A percentile compares a stretch with the other conserved stretches of the same genome.
phyloP scores from a whole-genome alignment of 257 asterid genomes.

The Penstemon davidsonii region DNA sequence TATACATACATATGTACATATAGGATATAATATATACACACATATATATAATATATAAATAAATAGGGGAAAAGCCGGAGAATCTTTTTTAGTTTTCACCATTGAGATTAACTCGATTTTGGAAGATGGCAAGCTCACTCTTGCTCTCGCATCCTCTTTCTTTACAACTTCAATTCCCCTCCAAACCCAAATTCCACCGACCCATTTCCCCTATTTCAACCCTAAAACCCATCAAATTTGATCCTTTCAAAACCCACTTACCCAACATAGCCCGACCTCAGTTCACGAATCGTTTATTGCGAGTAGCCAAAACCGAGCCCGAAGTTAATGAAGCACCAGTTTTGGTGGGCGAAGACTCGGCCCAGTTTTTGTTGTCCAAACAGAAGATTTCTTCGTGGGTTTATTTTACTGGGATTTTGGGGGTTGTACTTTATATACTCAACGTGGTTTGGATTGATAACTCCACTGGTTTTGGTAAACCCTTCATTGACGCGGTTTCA shows the following conservation, averaged over 20 bases:
- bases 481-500: conserved; percentile 61
- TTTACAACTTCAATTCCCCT: conserved; percentile 27
- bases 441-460: conserved; percentile 77
- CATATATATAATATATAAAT: not conserved
- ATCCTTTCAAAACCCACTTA: conserved; percentile 20
- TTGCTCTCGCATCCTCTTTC: conserved; percentile 39
- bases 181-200: not conserved
- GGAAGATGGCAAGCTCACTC: conserved; percentile 38
- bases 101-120: not conserved
- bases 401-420: conserved; percentile 63
- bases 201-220: conserved; percentile 5
- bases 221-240: conserved; percentile 8
- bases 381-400: conserved; percentile 86
- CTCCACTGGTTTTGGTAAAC: conserved; percentile 80
- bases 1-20: not conserved
- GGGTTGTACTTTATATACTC: conserved; percentile 67
- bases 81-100: not conserved
- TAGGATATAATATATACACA: not conserved
- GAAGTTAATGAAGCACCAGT: conserved; percentile 35
- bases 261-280: conserved; percentile 7
- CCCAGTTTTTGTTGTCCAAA: conserved; percentile 60
- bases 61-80: too few relatives aligned
- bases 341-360: conserved; percentile 83
- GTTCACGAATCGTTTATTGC: conserved; percentile 25
- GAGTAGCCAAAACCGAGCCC: conserved; percentile 45